These are phyloP conservation scores for Penicillium maclennaniae DNA, from an alignment of 495 filamentous ascomycete species.

Conservation along the genomic window DNA sequence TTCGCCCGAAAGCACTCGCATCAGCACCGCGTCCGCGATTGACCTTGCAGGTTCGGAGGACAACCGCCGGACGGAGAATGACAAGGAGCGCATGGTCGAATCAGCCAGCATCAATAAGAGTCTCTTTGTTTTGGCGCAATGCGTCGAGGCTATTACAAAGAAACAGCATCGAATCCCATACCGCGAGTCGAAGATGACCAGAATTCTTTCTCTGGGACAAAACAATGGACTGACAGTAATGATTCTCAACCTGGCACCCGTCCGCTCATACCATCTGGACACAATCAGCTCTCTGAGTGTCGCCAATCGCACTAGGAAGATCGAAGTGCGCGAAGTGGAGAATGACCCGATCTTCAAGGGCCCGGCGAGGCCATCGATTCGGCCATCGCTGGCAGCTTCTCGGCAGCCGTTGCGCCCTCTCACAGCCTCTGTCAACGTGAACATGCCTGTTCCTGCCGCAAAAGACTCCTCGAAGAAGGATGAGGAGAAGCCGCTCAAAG, in stretches of 20 bases:
- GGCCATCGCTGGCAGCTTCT: constrained; percentile 43
- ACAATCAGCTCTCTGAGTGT: constrained; percentile 93
- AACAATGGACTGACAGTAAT: constrained; percentile 95
- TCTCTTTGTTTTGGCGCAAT: constrained; percentile 90
- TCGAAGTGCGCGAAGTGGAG: constrained; percentile 90
- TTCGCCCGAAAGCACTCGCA: constrained; percentile 63
- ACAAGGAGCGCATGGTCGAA: constrained; percentile 87
- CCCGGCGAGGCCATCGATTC: constrained; percentile 48
- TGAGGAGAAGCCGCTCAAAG: constrained; percentile 69
- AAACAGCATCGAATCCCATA: constrained; percentile 83
- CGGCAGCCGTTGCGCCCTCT: constrained; percentile 78
- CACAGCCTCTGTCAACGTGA: constrained; percentile 56
- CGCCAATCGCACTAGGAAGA: constrained; percentile 92
- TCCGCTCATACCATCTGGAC: constrained; percentile 85
- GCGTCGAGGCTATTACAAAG: constrained; percentile 87
- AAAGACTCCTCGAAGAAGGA: constrained; percentile 48
- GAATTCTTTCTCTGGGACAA: constrained; percentile 87
- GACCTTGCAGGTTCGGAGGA: constrained; percentile 96
- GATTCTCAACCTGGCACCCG: constrained; percentile 90
- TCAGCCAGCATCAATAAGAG: constrained; percentile 99
- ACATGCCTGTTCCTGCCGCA: constrained; percentile 45
- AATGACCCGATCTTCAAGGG: constrained; percentile 85
- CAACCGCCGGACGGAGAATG: constrained; percentile 91
- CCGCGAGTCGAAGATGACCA: constrained; percentile 94
- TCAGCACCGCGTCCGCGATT: constrained; percentile 88